Evolutionary conservation across 2,329 filamentous ascomycete genomes (phyloP), one percentile per base, ranked within the genome.

Genomic region (Penicillium paneum): DNA sequence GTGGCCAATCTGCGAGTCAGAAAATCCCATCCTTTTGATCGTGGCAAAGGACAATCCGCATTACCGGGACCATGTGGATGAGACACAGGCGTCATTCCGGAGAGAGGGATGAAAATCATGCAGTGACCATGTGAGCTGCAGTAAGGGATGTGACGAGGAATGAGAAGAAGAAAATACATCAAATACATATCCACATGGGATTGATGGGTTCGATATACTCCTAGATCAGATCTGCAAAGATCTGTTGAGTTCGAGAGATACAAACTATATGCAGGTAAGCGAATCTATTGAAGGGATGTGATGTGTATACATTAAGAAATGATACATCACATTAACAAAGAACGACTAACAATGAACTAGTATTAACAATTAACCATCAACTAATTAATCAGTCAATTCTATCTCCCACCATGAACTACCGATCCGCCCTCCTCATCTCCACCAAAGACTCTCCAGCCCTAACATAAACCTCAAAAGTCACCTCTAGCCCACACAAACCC

Each of bases 381-480:
- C 28, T 2, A 32, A 15, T 7, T 32, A 15, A 7, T 2, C 5
- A 32, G 13, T 15, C 4, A 21, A 24, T n/a, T 36, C 19, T 17
- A 8, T 35, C n/a, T 36, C 11, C 35, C 26, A 2, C 13, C 15
- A 17, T 26, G 26, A 51, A n/a, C 29, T 36, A 52, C 19, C 13
- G 31, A 32, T 51, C 24, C 10, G 51, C 26, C 41, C 61, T 66
- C 21, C 62, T 65, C 71, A 74, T 72, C 60, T 74, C 71, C 15
- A 74, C 61, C 48, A 74, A 54, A 2, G 68, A 68, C 52, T 74
- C 71, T 0, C 70, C 71, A 17, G 57, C 57, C 2, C 47, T 53
- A 8, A 70, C 69, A 59, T 71, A 74, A 12, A 55, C 62, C 54
- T 74, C 72, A 49, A 74, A 74, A 1, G 67, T 71, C 3, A 74